These are phyloP conservation scores for Arabidopsis thaliana DNA, from an alignment of 345 rosid genomes.

Conservation along the genomic window TAIR10.1 NC_003071.7:14082501-14083000, in stretches of 20 bases:
- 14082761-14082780: conserved; percentile 28
- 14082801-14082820: conserved; percentile 25
- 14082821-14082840: conserved; percentile 20
- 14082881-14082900: conserved; percentile 23
- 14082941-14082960: conserved; percentile 13
- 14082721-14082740: too few relatives aligned
- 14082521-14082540: neutral
- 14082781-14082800: conserved; percentile 29
- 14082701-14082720: too few relatives aligned
- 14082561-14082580: neutral
- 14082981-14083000: neutral
- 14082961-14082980: conserved; percentile 7
- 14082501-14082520: neutral
- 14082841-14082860: conserved; percentile 1
- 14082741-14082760: neutral
- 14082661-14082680: neutral
- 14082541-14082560: neutral
- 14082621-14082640: neutral
- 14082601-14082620: neutral
- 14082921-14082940: conserved; percentile 7
- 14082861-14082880: conserved; percentile 18
- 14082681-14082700: neutral
- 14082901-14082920: conserved; percentile 17
- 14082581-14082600: neutral
- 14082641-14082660: neutral